phyloP scores from a whole-genome alignment of 2,329 filamentous ascomycete genomes.

The Aschersonia sp. region DNA sequence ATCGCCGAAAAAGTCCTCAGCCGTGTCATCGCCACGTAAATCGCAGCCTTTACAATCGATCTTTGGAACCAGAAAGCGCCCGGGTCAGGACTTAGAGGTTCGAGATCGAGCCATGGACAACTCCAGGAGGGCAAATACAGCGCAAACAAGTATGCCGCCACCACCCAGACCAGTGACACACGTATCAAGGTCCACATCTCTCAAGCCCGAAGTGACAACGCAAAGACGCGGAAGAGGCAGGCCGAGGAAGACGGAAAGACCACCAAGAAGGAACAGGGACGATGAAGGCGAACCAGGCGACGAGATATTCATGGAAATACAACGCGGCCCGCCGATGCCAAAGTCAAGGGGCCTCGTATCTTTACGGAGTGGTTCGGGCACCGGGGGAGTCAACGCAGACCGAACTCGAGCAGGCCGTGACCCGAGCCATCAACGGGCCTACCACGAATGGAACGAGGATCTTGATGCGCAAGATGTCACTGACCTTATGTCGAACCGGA shows the following conservation, averaged over 20 bases:
- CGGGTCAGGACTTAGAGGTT: slow-evolving; percentile 2
- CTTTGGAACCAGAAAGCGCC: slow-evolving; percentile 1
- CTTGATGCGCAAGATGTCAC: slow-evolving; percentile 52
- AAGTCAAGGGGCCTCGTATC: slow-evolving; percentile 40
- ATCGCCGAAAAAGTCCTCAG: no score
- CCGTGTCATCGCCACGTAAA: no score
- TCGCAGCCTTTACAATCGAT: background rate
- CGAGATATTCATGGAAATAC: slow-evolving; percentile 30
- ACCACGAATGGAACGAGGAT: slow-evolving; percentile 77
- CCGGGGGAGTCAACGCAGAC: slow-evolving; percentile 17
- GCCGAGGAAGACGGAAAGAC: slow-evolving; percentile 5
- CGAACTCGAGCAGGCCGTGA: slow-evolving; percentile 63
- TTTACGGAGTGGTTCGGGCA: slow-evolving; percentile 22
- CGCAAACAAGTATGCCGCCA: slow-evolving; percentile 10
- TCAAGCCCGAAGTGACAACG: background rate
- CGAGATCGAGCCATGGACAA: slow-evolving; percentile 11
- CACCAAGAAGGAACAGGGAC: slow-evolving; percentile 11
- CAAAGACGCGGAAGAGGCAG: slow-evolving; percentile 4
- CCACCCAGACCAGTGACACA: slow-evolving; percentile 8
- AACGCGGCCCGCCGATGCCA: slow-evolving; percentile 40
- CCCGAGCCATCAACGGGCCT: slow-evolving; percentile 65
- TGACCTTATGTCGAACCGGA: slow-evolving; percentile 50
- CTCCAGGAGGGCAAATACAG: slow-evolving; percentile 11
- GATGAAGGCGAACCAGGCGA: slow-evolving; percentile 25
- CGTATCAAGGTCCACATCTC: background rate